Evolutionary conservation across 352 stramenopile genomes (phyloP).

Genomic region (Phytopythium sindhum): DNA sequence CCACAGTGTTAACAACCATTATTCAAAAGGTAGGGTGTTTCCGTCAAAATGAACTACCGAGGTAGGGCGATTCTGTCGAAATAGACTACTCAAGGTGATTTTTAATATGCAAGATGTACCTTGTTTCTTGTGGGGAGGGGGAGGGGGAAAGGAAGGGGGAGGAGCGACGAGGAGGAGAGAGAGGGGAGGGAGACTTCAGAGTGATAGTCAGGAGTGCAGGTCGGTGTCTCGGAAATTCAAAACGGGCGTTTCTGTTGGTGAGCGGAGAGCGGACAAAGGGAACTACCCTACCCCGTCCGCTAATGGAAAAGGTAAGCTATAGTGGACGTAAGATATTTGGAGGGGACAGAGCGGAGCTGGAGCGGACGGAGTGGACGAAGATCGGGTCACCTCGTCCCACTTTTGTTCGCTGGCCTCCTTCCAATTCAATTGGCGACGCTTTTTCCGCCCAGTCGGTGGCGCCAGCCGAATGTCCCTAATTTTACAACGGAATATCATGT

Average conservation of each 20-base stretch:
- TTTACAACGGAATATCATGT: neutral
- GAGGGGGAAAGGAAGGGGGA: conserved; percentile 9
- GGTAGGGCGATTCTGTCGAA: neutral
- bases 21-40: neutral
- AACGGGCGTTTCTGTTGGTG: conserved; percentile 6
- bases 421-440: neutral
- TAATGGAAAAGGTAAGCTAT: conserved; percentile 10
- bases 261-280: neutral
- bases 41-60: neutral
- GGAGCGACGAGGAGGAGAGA: conserved; percentile 19
- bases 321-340: neutral
- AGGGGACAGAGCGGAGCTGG: conserved; percentile 1
- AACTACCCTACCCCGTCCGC: neutral
- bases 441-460: conserved; percentile 1
- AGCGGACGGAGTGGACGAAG: conserved; percentile 5
- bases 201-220: conserved; percentile 18
- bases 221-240: conserved; percentile 10
- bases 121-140: conserved; percentile 12
- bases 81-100: no score
- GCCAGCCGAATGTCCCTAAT: neutral
- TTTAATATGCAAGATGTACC: neutral
- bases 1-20: neutral
- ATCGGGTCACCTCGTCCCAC: conserved; percentile 6
- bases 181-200: conserved; percentile 24
- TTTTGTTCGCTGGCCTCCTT: neutral